phyloP scores from a whole-genome alignment of 2,329 filamentous ascomycete species.

The Apiospora sp. region DNA sequence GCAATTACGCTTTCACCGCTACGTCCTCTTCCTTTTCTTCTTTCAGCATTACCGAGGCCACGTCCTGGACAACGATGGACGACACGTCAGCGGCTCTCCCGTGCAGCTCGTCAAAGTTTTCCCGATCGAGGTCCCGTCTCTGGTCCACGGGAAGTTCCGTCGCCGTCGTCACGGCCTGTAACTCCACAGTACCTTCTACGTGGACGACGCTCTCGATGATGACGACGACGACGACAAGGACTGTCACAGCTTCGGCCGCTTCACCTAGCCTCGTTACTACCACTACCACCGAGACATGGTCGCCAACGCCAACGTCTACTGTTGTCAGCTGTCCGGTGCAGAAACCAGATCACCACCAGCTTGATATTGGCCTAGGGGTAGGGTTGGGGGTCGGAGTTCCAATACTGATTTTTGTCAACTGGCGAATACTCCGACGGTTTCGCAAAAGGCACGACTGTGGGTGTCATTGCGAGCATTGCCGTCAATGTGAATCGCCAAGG shows the following conservation, averaged over 20 bases:
- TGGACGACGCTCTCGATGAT: background rate
- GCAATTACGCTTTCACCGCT: background rate
- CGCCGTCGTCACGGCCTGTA: background rate
- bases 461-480: background rate
- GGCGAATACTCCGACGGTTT: background rate
- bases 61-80: background rate
- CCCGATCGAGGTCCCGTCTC: background rate
- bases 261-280: background rate
- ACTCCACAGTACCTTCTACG: background rate
- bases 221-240: background rate
- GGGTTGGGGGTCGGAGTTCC: background rate
- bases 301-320: background rate
- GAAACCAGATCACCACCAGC: background rate
- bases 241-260: background rate
- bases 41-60: background rate
- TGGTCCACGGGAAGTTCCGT: background rate
- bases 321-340: background rate
- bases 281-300: background rate
- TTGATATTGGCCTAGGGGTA: background rate
- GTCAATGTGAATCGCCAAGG: background rate
- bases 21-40: background rate
- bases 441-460: background rate
- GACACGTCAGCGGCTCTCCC: slow-evolving; percentile 7
- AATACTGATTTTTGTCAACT: background rate
- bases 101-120: background rate